Conservation (phyloP, 2,329 filamentous ascomycete genomes). For the Verticillium dahliae region DNA sequence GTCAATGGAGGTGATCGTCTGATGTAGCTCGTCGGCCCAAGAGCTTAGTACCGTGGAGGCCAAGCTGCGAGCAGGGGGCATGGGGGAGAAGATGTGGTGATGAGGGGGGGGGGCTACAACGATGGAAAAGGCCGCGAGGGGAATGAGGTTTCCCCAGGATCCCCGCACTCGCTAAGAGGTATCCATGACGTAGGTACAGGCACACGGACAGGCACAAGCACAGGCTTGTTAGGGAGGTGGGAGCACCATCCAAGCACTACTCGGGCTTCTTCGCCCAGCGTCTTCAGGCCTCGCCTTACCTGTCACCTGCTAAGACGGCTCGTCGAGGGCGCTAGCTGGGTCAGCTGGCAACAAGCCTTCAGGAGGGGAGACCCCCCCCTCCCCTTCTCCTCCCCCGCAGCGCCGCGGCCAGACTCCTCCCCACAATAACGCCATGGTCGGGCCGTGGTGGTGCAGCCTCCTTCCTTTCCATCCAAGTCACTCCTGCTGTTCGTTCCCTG, state of each 20-base stretch:
- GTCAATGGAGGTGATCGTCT: not conserved
- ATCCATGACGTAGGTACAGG: not conserved
- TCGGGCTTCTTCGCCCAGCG: not conserved
- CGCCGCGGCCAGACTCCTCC: not conserved
- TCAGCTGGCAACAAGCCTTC: not conserved
- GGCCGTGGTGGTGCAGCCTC: not conserved
- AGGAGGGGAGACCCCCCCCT: not conserved
- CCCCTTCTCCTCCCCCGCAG: not conserved
- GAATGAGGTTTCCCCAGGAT: not conserved
- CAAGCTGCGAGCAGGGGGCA: not conserved
- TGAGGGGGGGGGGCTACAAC: not conserved
- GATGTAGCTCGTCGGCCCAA: not conserved
- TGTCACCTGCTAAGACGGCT: not conserved
- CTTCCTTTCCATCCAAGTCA: not conserved
- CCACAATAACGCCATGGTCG: not conserved
- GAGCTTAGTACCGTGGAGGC: not conserved
- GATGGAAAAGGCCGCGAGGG: not conserved
- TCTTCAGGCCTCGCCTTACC: not conserved
- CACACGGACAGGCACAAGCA: no score
- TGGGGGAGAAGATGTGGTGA: not conserved
- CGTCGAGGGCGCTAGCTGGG: not conserved
- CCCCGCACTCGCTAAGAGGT: not conserved
- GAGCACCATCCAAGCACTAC: no score
- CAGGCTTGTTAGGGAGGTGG: no score
- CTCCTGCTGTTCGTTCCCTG: not conserved